Evolutionary conservation across 1,284 basidiomycete species (phyloP), one percentile per base, ranked within the genome.

Genomic region (Pseudozyma sp.): DNA sequence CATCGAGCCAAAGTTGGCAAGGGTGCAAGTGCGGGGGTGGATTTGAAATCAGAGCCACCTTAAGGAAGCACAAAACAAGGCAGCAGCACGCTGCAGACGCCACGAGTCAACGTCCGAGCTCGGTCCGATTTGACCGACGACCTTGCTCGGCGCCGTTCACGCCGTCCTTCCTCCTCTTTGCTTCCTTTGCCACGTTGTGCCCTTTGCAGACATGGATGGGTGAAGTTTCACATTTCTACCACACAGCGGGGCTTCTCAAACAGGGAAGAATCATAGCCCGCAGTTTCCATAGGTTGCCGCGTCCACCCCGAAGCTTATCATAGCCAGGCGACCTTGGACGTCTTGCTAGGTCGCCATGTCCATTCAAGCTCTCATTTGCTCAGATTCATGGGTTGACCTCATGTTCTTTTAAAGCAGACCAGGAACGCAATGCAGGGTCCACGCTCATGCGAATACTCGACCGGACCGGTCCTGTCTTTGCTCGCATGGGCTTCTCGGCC

Each of bases 111-210:
- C 19, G 19, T 36, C 61, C 55, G 61, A 64, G 61, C 50, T 64
- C 61, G 61, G 61, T 48, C 55, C 61, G 61, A 64, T 31, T 16
- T 44, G 31, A 44, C 61, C 61, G 61, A 52, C 16, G 39, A 18
- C 25, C 14, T 18, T 40, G 44, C 34, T 64, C 61, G 61, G 61
- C 55, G 51, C 61, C 61, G 55, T 52, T 35, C 18, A 18, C 8
- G n/a, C 55, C 61, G 61, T 47, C 19, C 44, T 19, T 13, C 16
- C 36, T 31, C 45, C 31, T 38, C 21, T 34, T 25, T 44, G 18
- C 44, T 40, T 40, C 12, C 36, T 13, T n/a, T 5, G 19, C n/a
- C 44, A 25, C 39, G 9, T 53, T 40, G 21, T 12, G 25, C 34
- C 21, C 47, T 48, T 21, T 3, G 21, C 18, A 10, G 18, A 19